Base-by-base conservation (phyloP, 1,139 yeast genomes). In the Pichia sp. region DNA sequence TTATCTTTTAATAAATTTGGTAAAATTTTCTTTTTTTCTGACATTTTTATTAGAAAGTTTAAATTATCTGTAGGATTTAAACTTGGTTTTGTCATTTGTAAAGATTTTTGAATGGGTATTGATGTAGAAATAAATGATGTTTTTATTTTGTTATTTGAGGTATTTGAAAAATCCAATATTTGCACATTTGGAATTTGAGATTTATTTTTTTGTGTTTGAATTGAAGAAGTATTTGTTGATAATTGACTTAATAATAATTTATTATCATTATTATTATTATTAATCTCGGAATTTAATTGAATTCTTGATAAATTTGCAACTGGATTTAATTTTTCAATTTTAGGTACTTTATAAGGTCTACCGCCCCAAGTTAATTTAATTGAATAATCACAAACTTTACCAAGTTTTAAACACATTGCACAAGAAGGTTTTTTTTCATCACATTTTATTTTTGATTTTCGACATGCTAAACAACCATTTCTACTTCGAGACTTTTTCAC, bases 291-390 rank as follows among this genome's bases (percentile, higher is more conserved):
- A 18, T n/a, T 13, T 15, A 40, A 36, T 33, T 49, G 47, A 14
- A 34, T 22, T 6, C 52, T 43, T 2, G 55, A 49, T 22, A 57
- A 16, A 8, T 41, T 35, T 14, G 59, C 61, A 19, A 55, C 41
- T 3, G 56, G 52, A 35, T 56, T 55, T 31, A 56, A 34, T 38
- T 54, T 60, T 38, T 56, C 62, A 24, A 51, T 38, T 40, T 52
- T 63, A 11, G 69, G 63, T 37, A 68, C 66, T 47, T 68, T 73
- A 49, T 68, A 77, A 0, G 86, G 87, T 38, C 89, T 60, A 0
- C 91, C 91, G 19, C 89, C 91, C 94, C 94, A 84, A 0, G 78
- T 74, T 31, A 84, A 64, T 49, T 71, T 76, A 21, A 82, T 54
- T 4, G 81, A 66, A 53, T 84, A 84, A 53, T 82, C 89, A 60